Conservation (phyloP, 306 rosid genomes). For the Medicago lupulina region DNA sequence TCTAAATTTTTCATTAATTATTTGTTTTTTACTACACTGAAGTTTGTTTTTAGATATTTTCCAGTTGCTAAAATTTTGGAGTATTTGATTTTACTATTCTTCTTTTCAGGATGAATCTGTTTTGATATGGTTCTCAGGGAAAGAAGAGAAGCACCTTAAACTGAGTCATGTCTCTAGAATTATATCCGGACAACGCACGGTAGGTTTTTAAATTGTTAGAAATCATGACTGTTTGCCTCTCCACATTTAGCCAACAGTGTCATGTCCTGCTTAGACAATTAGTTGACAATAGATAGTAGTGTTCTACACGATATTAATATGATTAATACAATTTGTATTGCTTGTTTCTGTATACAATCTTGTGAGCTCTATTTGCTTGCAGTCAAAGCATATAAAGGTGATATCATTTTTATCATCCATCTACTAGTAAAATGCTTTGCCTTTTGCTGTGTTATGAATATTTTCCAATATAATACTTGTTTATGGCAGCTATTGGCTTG, state of each 20-base stretch:
- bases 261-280: slow-evolving; percentile 26
- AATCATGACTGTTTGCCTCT: slow-evolving; percentile 38
- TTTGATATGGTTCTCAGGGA: slow-evolving; percentile 98
- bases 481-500: slow-evolving; percentile 40
- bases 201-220: slow-evolving; percentile 52
- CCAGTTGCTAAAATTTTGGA: slow-evolving; percentile 27
- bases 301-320: slow-evolving; percentile 37
- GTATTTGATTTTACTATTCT: slow-evolving; percentile 41
- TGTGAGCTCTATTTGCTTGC: slow-evolving; percentile 22
- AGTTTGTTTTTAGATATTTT: slow-evolving; percentile 35
- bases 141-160: slow-evolving; percentile 94
- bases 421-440: slow-evolving; percentile 20
- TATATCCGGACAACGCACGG: slow-evolving; percentile 98
- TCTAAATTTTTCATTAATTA: slow-evolving; percentile 21
- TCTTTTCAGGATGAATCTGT: slow-evolving; percentile 88
- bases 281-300: slow-evolving; percentile 23
- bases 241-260: slow-evolving; percentile 34
- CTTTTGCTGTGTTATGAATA: slow-evolving; percentile 38
- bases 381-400: slow-evolving; percentile 10
- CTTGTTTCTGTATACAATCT: slow-evolving; percentile 32
- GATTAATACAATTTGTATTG: slow-evolving; percentile 28
- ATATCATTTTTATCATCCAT: slow-evolving; percentile 25
- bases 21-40: slow-evolving; percentile 27
- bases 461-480: slow-evolving; percentile 40
- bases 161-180: slow-evolving; percentile 93